Base-by-base conservation (phyloP, 2,329 filamentous ascomycete species). In the Elsinoe arachidis region DNA sequence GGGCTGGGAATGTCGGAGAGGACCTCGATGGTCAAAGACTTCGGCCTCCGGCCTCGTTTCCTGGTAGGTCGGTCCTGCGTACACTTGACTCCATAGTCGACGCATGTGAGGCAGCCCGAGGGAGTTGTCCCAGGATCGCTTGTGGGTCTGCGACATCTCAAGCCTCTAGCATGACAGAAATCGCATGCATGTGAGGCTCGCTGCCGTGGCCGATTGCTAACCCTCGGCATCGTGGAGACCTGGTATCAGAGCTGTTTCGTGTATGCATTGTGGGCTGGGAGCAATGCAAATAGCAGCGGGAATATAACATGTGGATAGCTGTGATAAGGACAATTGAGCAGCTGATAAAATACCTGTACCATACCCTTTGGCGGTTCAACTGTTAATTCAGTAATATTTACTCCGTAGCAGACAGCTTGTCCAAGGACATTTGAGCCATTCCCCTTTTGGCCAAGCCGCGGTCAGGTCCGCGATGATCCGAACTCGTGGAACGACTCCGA, bases 381-480 rank as follows among this genome's bases (percentile, higher is more conserved):
- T 30, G 26, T 30, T 30, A 7, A 30, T 30, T 30, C 2, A n/a
- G n/a, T n/a, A n/a, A n/a, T n/a, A n/a, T n/a, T n/a, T n/a, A n/a
- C n/a, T n/a, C n/a, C n/a, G n/a, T n/a, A n/a, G n/a, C 3, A 26
- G 23, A 26, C 23, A 26, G 23, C 17, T 23, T 14, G 5, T 44
- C 10, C 19, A n/a, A 26, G 41, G 26, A 46, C 41, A 46, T 17
- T 12, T 46, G 33, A 55, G 51, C 53, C 53, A 55, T 26, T 12
- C 37, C 53, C 19, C 7, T 44, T 37, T 19, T 43, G 53, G 53
- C n/a, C 37, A 55, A 55, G 37, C 21, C 39, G 53, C 53, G 37
- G 53, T 23, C 11, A 23, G 12, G 26, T 30, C 37, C 53, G 53
- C 21, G 17, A n/a, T 39, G 21, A 37, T 30, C 53, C 53, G 53